phyloP scores from a whole-genome alignment of 805 yeast genomes.

The Lipomyces starkeyi region DNA sequence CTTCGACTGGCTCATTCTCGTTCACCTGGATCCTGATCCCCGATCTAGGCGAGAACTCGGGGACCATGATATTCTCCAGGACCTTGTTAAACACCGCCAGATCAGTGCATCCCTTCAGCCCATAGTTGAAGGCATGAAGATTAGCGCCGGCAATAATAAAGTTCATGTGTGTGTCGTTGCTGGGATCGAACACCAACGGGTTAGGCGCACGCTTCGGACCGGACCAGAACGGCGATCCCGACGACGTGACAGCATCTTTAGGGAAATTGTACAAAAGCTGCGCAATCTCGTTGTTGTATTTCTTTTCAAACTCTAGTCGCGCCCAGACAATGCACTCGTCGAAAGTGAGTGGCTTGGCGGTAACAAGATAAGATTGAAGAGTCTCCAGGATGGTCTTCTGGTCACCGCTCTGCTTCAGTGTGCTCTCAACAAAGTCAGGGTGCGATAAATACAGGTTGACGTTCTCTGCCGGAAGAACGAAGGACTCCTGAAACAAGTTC shows the following conservation, averaged over 20 bases:
- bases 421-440: conserved; percentile 89
- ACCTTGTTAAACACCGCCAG: conserved; percentile 61
- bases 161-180: conserved; percentile 76
- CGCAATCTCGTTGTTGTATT: conserved; percentile 81
- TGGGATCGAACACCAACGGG: conserved; percentile 77
- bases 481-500: conserved; percentile 88
- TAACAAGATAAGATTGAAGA: conserved; percentile 70
- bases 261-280: conserved; percentile 96
- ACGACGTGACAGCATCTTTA: conserved; percentile 84
- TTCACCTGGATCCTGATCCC: conserved; percentile 83
- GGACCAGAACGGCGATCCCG: conserved; percentile 95
- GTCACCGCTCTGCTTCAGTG: conserved; percentile 90
- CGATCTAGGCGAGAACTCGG: conserved; percentile 75
- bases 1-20: conserved; percentile 85
- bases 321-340: conserved; percentile 98
- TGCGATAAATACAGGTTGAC: conserved; percentile 90
- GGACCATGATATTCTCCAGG: conserved; percentile 56
- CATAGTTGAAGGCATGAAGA: conserved; percentile 87
- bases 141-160: conserved; percentile 90
- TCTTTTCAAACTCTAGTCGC: conserved; percentile 81
- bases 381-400: conserved; percentile 84
- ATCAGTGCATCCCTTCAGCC: conserved; percentile 75
- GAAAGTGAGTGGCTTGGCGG: conserved; percentile 82
- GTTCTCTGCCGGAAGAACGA: conserved; percentile 88
- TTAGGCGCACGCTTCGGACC: conserved; percentile 97